Percentiles rank a stretch among this genome's conserved stretches.
Conservation (phyloP, 106 monocot genomes). For the Amphibolis antarctica region DNA sequence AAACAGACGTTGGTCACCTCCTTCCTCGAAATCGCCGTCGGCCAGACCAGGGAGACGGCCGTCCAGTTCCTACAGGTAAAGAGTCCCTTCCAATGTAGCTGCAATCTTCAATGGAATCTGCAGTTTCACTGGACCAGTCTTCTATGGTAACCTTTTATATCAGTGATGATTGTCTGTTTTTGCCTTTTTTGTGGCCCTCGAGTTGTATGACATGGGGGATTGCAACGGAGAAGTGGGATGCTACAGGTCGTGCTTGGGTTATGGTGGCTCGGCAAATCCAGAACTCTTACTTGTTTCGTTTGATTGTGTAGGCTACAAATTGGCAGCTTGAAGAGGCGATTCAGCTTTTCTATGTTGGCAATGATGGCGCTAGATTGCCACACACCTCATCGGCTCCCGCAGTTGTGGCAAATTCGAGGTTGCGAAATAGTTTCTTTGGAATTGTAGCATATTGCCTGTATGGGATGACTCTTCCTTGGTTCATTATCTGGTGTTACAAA, state of each 20-base stretch:
- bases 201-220: no score
- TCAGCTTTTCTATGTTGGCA: constrained; percentile 69
- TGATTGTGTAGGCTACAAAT: constrained; percentile 41
- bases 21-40: constrained; percentile 85
- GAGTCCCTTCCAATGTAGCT: not conserved
- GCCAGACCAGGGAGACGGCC: constrained; percentile 60
- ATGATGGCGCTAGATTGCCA: constrained; percentile 21
- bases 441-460: not conserved
- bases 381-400: not conserved
- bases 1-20: constrained; percentile 48
- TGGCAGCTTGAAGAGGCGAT: constrained; percentile 85
- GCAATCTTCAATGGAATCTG: no score
- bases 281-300: not conserved
- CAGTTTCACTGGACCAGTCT: no score
- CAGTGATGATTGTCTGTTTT: no score
- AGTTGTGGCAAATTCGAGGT: constrained; percentile 5
- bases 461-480: not conserved
- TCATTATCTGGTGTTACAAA: not conserved
- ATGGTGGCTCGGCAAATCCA: no score
- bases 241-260: no score
- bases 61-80: constrained; percentile 70
- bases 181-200: no score
- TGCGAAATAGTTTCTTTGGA: not conserved
- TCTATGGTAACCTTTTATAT: no score
- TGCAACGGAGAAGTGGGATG: no score